Evolutionary conservation across 1,139 yeast genomes (phyloP), one percentile per base, ranked within the genome.

Genomic region (Suhomyces terraborum): DNA sequence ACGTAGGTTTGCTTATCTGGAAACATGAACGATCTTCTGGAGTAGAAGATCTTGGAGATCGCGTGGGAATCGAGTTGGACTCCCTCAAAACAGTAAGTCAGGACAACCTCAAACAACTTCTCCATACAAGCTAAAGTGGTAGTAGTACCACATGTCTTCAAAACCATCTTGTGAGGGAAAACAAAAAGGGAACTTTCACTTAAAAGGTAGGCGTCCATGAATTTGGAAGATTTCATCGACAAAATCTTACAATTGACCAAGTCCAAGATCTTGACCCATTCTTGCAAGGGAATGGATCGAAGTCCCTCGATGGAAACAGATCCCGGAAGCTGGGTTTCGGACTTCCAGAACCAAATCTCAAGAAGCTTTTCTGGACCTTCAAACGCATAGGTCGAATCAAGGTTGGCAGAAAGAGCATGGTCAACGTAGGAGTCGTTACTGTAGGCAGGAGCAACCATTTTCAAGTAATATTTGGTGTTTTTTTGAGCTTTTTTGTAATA

Each of bases 141-240:
- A 1, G 98, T 93, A 10, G 97, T 91, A 8, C 98, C 98, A 62
- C 98, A 93, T 10, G 98, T 93, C 65, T 93, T 93, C 58, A 93
- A 74, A 43, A 91, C 82, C 51, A 91, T 56, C 62, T 87, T 89
- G 64, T 89, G 93, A 22, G 88, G 82, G 59, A 83, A 91, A 22
- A 93, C 95, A 67, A 93, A 91, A 59, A 93, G 69, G 14, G 96
- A 86, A 32, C 95, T 86, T 65, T 93, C 98, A 42, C 95, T 84
- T 49, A 93, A 73, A 45, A 93, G 74, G 57, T 87, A 93, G 8
- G 97, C 91, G 59, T 89, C 96, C 72, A 89, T 66, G 30, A 68
- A 69, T 10, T 67, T 58, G 3, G 88, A 75, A 4, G 86, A 78
- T 45, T 85, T 83, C 65, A 84, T 83, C 8, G 97, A 88, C 45